These are phyloP conservation scores for Endotrypanum monterogeii DNA, from an alignment of 208 protist species.

Conservation along the genomic window DNA sequence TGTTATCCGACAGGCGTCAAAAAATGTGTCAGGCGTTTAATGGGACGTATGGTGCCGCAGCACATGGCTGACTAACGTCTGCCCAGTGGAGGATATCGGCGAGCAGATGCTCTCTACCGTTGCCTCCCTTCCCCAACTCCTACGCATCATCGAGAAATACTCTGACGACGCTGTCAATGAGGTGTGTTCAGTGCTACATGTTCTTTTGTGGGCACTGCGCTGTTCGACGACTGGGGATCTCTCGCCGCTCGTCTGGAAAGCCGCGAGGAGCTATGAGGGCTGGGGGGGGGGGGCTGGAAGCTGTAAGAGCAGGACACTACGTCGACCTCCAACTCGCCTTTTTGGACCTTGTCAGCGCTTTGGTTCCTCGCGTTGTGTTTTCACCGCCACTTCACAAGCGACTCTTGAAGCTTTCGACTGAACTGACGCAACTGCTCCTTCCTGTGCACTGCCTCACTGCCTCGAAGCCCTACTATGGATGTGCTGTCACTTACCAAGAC, in stretches of 20 bases:
- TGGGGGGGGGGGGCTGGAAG: conserved; percentile 13
- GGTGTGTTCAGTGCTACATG: conserved; percentile 30
- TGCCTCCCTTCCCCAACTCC: conserved; percentile 7
- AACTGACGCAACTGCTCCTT: conserved; percentile 18
- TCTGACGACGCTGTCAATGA: conserved; percentile 24
- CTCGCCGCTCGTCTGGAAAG: conserved; percentile 16
- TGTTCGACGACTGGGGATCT: conserved; percentile 8
- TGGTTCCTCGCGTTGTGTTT: conserved; percentile 20
- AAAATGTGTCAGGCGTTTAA: conserved; percentile 12
- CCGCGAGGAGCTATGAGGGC: conserved; percentile 27
- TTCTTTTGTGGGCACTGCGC: conserved; percentile 29
- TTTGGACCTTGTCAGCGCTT: conserved; percentile 26
- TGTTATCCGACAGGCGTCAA: not conserved
- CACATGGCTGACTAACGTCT: conserved; percentile 33
- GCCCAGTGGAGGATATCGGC: conserved; percentile 30
- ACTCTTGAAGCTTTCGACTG: conserved; percentile 11
- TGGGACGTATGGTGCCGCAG: conserved; percentile 35
- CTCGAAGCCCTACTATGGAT: conserved; percentile 25
- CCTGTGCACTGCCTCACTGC: conserved; percentile 33
- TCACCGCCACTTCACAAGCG: conserved; percentile 16
- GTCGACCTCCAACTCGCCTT: conserved; percentile 25
- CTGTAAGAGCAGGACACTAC: conserved; percentile 8
- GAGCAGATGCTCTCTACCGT: conserved; percentile 13
- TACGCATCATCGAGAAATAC: conserved; percentile 15
- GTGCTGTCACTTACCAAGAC: conserved; percentile 12